phyloP scores from a whole-genome alignment of 2,329 filamentous ascomycete species.

The Fusarium ramigenum region DNA sequence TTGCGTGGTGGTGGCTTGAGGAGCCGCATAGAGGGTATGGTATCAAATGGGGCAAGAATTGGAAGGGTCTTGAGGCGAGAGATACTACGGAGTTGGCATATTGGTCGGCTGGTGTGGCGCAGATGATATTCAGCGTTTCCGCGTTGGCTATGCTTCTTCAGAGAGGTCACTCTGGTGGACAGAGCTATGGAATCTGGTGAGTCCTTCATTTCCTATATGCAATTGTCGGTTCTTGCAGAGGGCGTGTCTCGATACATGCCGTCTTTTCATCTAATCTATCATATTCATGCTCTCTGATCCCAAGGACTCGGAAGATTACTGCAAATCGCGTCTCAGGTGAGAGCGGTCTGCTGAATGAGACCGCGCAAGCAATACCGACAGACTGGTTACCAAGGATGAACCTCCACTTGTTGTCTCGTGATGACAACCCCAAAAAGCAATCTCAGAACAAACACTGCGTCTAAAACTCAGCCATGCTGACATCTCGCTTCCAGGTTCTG shows the following conservation, averaged over 20 bases:
- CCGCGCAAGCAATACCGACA: background rate
- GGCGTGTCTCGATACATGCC: slow-evolving; percentile 27
- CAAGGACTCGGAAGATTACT: slow-evolving; percentile 3
- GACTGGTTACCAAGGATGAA: background rate
- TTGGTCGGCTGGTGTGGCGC: slow-evolving; percentile 57
- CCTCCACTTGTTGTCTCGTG: background rate
- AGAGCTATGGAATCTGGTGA: slow-evolving; percentile 60
- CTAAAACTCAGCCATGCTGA: slow-evolving; percentile 15
- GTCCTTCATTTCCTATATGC: slow-evolving; percentile 44
- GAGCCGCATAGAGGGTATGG: slow-evolving; percentile 52
- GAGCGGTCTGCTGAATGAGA: background rate
- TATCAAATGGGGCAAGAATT: slow-evolving; percentile 57
- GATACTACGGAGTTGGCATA: slow-evolving; percentile 62
- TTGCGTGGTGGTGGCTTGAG: slow-evolving; percentile 59
- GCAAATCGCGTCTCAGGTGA: slow-evolving; percentile 22
- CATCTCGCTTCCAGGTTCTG: slow-evolving; percentile 50
- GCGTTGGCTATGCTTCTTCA: slow-evolving; percentile 56
- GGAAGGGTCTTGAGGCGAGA: slow-evolving; percentile 50
- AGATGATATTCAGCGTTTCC: slow-evolving; percentile 53
- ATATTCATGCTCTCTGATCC: background rate
- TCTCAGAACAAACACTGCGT: background rate
- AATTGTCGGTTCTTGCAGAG: slow-evolving; percentile 8
- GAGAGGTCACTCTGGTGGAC: slow-evolving; percentile 58
- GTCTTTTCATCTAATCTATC: background rate
- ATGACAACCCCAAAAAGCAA: slow-evolving; percentile 1